Evolutionary conservation across 2,329 filamentous ascomycete species (phyloP).

Genomic region (Apiospora malaysiana): DNA sequence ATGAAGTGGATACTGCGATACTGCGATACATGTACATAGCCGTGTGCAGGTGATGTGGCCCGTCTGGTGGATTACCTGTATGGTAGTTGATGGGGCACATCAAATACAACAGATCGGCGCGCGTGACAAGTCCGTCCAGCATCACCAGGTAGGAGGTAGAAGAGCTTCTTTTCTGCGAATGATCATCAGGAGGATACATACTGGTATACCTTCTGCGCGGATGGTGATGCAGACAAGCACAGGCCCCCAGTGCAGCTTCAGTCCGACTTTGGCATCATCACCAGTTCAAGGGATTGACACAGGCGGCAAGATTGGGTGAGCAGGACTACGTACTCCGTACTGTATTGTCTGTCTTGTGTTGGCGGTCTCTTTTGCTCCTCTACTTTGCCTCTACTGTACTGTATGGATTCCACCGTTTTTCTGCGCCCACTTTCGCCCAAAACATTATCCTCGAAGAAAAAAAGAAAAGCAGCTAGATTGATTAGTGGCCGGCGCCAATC

Average conservation of each 20-base stretch:
- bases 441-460: background rate
- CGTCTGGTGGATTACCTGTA: conserved; percentile 4
- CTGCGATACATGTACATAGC: conserved; percentile 10
- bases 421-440: conserved; percentile 12
- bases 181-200: background rate
- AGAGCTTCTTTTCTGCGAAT: background rate
- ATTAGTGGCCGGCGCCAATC: conserved; percentile 15
- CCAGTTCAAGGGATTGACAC: too few relatives aligned
- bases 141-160: background rate
- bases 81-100: background rate
- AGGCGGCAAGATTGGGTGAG: too few relatives aligned
- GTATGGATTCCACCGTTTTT: conserved; percentile 1
- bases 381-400: background rate
- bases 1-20: background rate
- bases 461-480: conserved; percentile 1
- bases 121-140: conserved; percentile 5
- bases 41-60: conserved; percentile 17
- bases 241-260: background rate
- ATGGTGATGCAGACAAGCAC: too few relatives aligned
- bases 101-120: conserved; percentile 9
- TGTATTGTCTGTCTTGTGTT: background rate
- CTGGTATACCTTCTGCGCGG: too few relatives aligned
- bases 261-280: too few relatives aligned
- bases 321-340: too few relatives aligned
- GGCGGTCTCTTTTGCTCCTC: background rate